These are phyloP conservation scores for Diplodia mutila DNA, from an alignment of 2,329 filamentous ascomycete genomes.

Conservation along the genomic window DNA sequence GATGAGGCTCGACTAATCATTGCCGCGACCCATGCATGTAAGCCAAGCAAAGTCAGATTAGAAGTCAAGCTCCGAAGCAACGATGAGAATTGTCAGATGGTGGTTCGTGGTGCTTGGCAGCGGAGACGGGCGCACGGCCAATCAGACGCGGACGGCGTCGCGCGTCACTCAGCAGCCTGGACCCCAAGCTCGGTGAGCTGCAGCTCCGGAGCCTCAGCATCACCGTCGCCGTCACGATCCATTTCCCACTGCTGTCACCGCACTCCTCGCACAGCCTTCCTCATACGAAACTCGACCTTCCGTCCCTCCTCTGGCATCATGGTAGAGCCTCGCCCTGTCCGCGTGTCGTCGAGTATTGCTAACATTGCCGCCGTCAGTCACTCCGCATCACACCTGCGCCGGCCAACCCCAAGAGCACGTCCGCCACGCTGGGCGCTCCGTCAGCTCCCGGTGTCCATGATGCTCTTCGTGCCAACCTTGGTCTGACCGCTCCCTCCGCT, in stretches of 20 bases:
- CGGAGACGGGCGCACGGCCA: neutral
- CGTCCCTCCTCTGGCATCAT: slow-evolving; percentile 1
- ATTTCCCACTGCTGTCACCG: neutral
- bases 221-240: slow-evolving; percentile 9
- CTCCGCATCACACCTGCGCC: slow-evolving; percentile 84
- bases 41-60: neutral
- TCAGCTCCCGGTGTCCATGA: slow-evolving; percentile 94
- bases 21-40: neutral
- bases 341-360: neutral
- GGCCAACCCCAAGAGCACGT: slow-evolving; percentile 61
- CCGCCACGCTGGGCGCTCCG: slow-evolving; percentile 67
- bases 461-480: slow-evolving; percentile 83
- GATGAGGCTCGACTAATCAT: neutral
- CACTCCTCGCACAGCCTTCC: neutral
- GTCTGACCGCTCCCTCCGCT: slow-evolving; percentile 52
- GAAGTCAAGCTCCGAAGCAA: no score
- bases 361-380: slow-evolving; percentile 39
- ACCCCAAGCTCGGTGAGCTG: slow-evolving; percentile 19
- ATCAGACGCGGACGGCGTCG: slow-evolving; percentile 20
- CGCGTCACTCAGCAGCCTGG: slow-evolving; percentile 24
- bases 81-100: neutral
- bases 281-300: neutral
- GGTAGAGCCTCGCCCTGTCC: neutral
- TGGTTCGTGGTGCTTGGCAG: neutral
- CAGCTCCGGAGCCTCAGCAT: slow-evolving; percentile 25